Evolutionary conservation across 2,329 filamentous ascomycete genomes (phyloP), one percentile per base, ranked within the genome.

Genomic region (Zymoseptoria pseudotritici): DNA sequence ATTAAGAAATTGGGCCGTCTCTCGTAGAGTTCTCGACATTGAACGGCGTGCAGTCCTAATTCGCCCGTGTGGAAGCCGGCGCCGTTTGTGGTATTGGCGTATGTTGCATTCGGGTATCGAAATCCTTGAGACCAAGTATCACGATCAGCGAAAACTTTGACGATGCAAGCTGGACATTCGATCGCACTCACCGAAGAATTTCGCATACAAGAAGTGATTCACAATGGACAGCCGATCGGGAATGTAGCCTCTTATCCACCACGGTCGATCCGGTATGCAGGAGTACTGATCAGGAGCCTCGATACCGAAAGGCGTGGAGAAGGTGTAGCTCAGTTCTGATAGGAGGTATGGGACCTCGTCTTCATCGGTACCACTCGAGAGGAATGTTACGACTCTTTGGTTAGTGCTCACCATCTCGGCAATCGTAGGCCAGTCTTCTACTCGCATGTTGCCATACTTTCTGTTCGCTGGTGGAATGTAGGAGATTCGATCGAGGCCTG

Each of bases 151-250:
- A n/a, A 46, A 17, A 5, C 5, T 46, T 5, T 11, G n/a, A 6
- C 36, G 36, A 46, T 17, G 17, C 17, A 17, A 46, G 36, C 36
- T 46, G 17, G 17, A 46, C 13, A 46, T n/a, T 17, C 36, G 36
- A 46, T n/a, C n/a, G 2, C 17, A n/a, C 36, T 46, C 13, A 46
- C 36, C 36, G 0, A 78, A 60, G 22, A 79, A 68, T 53, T 78
- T 73, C 2, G 75, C 67, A 56, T 80, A 76, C 8, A 80, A 66
- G 62, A 78, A 79, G 64, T 80, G 78, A 55, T 80, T 80, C 58
- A 79, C 71, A 19, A 79, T 70, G 61, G 75, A 76, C 73, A 79
- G 76, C 9, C 75, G 71, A 22, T 74, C 74, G 4, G 70, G 68
- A 9, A 74, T 66, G 69, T 72, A 50, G 69, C 73, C 19, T 71